Percentiles rank a stretch among this genome's conserved stretches.
phyloP scores from a whole-genome alignment of 805 yeast genomes.

The Nakazawaea siamensis region DNA sequence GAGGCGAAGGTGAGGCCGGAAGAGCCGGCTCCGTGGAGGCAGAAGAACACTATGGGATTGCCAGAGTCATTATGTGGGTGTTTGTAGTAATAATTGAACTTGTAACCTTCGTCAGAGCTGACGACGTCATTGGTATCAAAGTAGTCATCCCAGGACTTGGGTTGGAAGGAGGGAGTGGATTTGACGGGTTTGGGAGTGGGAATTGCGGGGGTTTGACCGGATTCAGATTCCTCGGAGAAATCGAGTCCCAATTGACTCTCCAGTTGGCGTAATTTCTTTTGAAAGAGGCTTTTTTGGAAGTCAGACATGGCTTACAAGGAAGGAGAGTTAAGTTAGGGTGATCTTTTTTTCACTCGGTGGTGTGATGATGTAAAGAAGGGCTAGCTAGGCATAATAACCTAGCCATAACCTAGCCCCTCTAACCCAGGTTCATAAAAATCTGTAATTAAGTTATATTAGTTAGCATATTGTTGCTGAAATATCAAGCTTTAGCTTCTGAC shows the following conservation, averaged over 20 bases:
- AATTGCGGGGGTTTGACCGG: no score
- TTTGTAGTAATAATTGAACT: slow-evolving; percentile 49
- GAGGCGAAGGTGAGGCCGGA: slow-evolving; percentile 69
- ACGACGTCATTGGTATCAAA: slow-evolving; percentile 20
- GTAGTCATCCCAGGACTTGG: slow-evolving; percentile 29
- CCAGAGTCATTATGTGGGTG: slow-evolving; percentile 32
- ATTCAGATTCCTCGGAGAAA: slow-evolving; percentile 11
- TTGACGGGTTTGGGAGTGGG: no score
- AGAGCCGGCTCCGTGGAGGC: slow-evolving; percentile 96
- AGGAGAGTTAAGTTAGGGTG: background rate
- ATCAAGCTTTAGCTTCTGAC: no score
- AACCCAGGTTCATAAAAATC: no score
- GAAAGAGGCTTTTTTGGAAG: slow-evolving; percentile 19
- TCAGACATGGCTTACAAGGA: slow-evolving; percentile 16
- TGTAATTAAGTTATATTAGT: no score
- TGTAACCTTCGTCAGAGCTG: slow-evolving; percentile 16
- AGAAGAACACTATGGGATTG: slow-evolving; percentile 52
- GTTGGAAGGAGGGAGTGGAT: no score
- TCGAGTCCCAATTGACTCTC: slow-evolving; percentile 17
- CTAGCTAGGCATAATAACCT: no score
- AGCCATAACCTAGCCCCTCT: no score
- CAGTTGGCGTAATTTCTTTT: slow-evolving; percentile 15
- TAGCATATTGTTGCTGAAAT: no score
- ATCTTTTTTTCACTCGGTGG: background rate
- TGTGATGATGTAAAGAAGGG: no score